phyloP scores from a whole-genome alignment of 495 filamentous ascomycete genomes.

The Evernia prunastri region DNA sequence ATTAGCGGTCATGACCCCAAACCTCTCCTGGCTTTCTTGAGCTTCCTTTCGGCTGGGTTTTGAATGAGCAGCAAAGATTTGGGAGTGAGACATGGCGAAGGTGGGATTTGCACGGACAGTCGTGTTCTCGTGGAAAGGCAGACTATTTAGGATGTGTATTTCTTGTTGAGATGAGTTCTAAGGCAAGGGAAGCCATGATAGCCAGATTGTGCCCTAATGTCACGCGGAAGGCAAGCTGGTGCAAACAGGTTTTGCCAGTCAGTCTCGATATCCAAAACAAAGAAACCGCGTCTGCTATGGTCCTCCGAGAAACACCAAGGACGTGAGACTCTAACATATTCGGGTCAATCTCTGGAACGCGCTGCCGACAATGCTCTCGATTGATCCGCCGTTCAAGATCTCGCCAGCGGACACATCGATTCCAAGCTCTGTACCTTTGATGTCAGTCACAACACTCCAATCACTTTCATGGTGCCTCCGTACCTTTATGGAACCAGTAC shows the following conservation, averaged over 20 bases:
- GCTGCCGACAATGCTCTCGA: neutral
- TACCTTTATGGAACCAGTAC: constrained; percentile 21
- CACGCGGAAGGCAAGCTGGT: neutral
- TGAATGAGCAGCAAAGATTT: neutral
- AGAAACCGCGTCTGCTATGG: neutral
- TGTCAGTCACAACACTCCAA: neutral
- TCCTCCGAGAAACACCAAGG: neutral
- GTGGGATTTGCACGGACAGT: neutral
- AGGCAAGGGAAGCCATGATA: neutral
- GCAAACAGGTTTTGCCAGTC: neutral
- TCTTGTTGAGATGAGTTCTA: neutral
- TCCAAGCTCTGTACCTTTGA: constrained; percentile 3
- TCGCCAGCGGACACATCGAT: constrained; percentile 1
- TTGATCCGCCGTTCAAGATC: constrained; percentile 5
- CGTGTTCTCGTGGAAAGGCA: neutral
- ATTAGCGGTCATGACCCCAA: too few relatives aligned
- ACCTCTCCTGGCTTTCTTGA: too few relatives aligned
- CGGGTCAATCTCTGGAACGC: neutral
- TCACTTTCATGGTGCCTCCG: neutral
- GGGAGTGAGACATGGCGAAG: neutral
- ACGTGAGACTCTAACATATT: neutral
- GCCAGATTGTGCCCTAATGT: neutral
- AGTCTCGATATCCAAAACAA: neutral
- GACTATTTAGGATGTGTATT: neutral
- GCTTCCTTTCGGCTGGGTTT: neutral